These are phyloP conservation scores for Myxozyma nipponensis DNA, from an alignment of 805 yeast species.

Conservation along the genomic window DNA sequence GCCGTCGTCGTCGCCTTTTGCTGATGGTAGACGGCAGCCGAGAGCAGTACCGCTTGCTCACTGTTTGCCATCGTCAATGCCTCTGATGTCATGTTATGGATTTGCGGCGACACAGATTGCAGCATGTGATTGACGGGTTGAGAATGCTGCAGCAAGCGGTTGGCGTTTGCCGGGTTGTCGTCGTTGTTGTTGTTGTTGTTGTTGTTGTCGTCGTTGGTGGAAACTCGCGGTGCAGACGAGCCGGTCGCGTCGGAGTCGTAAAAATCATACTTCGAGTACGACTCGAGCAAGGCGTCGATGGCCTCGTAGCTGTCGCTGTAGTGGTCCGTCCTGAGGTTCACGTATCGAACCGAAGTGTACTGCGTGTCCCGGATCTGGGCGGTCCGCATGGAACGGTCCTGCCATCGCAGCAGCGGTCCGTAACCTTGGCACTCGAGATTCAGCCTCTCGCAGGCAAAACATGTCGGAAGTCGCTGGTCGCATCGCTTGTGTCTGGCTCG, in stretches of 20 bases:
- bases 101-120: no score
- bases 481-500: slow-evolving; percentile 64
- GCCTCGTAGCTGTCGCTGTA: slow-evolving; percentile 10
- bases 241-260: background rate
- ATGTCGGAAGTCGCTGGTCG: slow-evolving; percentile 61
- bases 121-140: background rate
- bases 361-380: slow-evolving; percentile 11
- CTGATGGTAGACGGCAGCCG: no score
- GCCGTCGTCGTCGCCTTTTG: no score
- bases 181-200: background rate
- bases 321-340: slow-evolving; percentile 11
- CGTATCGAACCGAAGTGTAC: slow-evolving; percentile 9
- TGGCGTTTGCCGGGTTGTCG: background rate
- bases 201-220: background rate
- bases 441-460: slow-evolving; percentile 56
- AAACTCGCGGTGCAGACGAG: background rate
- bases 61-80: no score
- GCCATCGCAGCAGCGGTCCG: slow-evolving; percentile 20
- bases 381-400: slow-evolving; percentile 15
- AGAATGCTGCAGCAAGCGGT: background rate
- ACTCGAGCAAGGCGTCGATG: slow-evolving; percentile 14
- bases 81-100: no score
- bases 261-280: slow-evolving; percentile 13
- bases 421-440: slow-evolving; percentile 55
- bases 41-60: no score